Conservation (phyloP, 2,329 filamentous ascomycete genomes). For the Madurella fahalii region DNA sequence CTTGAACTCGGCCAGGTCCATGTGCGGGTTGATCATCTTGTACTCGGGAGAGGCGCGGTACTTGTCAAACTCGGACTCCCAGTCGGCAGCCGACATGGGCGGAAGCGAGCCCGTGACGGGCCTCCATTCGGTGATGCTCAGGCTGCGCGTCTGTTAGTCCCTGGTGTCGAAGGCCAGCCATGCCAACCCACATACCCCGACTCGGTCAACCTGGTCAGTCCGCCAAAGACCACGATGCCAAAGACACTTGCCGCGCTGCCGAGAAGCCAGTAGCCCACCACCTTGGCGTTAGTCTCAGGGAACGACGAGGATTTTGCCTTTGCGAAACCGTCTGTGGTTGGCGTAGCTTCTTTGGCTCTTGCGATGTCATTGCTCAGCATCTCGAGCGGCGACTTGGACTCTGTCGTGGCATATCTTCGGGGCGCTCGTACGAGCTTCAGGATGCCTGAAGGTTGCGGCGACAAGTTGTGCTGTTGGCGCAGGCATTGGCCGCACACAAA, state of each 20-base stretch:
- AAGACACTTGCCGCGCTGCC: slow-evolving; percentile 91
- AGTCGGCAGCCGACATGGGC: slow-evolving; percentile 72
- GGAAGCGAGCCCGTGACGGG: slow-evolving; percentile 91
- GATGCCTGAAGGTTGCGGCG: slow-evolving; percentile 12
- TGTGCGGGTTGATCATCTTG: slow-evolving; percentile 83
- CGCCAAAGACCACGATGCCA: slow-evolving; percentile 93
- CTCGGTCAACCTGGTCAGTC: slow-evolving; percentile 88
- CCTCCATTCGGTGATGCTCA: slow-evolving; percentile 98
- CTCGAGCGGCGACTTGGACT: slow-evolving; percentile 28
- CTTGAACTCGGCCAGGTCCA: slow-evolving; percentile 92
- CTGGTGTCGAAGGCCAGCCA: slow-evolving; percentile 14
- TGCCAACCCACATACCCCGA: slow-evolving; percentile 61
- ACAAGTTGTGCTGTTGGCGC: slow-evolving; percentile 23
- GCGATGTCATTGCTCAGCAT: slow-evolving; percentile 15
- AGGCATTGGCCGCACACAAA: slow-evolving; percentile 48
- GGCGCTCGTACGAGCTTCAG: slow-evolving; percentile 28
- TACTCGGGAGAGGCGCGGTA: slow-evolving; percentile 93
- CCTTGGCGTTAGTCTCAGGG: slow-evolving; percentile 64
- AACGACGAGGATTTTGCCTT: slow-evolving; percentile 37
- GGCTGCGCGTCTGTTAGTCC: slow-evolving; percentile 43
- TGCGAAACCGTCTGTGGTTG: slow-evolving; percentile 20
- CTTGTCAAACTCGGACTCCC: slow-evolving; percentile 89
- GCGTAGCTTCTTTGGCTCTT: neutral
- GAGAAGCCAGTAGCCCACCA: slow-evolving; percentile 87
- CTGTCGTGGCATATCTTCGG: slow-evolving; percentile 36